A percentile compares a stretch with the other conserved stretches of the same genome.
These are phyloP conservation scores for Fusarium aywerte DNA, from an alignment of 2,329 filamentous ascomycete species.

Conservation along the genomic window DNA sequence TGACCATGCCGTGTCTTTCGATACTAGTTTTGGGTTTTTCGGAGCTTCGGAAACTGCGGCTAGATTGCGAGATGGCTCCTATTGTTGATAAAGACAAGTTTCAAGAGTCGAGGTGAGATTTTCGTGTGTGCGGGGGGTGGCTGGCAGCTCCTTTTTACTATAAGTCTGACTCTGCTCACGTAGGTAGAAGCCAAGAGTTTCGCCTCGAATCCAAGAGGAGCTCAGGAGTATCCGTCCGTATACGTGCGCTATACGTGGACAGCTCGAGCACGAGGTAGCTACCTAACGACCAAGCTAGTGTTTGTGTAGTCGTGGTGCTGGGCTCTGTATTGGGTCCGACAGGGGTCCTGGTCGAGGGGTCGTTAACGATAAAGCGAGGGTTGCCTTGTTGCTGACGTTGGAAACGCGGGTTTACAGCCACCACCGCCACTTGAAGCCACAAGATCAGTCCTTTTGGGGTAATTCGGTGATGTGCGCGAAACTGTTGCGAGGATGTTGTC, in stretches of 20 bases:
- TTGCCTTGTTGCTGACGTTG: constrained; percentile 34
- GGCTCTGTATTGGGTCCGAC: constrained; percentile 32
- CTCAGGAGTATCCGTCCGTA: constrained; percentile 26
- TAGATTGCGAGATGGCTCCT: constrained; percentile 7
- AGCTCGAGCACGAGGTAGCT: constrained; percentile 38
- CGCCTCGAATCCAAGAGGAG: constrained; percentile 23
- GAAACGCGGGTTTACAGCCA: constrained; percentile 30
- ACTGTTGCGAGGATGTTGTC: constrained; percentile 27
- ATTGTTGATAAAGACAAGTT: constrained; percentile 31
- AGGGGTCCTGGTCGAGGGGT: constrained; percentile 33
- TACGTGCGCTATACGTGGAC: constrained; percentile 42
- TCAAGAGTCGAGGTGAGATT: constrained; percentile 17
- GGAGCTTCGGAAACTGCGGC: constrained; percentile 31
- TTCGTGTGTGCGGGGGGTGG: constrained; percentile 28
- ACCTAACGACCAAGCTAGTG: constrained; percentile 40
- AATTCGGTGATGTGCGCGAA: constrained; percentile 6
- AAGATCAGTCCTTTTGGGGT: constrained; percentile 21
- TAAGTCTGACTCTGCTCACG: constrained; percentile 29
- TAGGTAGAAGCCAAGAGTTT: constrained; percentile 34
- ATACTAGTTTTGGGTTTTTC: constrained; percentile 22
- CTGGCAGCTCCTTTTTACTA: constrained; percentile 19
- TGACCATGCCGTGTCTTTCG: constrained; percentile 40
- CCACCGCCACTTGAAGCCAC: constrained; percentile 34
- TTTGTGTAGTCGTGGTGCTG: constrained; percentile 35
- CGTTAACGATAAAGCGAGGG: constrained; percentile 24